Evolutionary conservation across 164 flowering plant species (phyloP), one percentile per base, ranked within the genome.

Genomic region (Macadamia tetraphylla): DNA sequence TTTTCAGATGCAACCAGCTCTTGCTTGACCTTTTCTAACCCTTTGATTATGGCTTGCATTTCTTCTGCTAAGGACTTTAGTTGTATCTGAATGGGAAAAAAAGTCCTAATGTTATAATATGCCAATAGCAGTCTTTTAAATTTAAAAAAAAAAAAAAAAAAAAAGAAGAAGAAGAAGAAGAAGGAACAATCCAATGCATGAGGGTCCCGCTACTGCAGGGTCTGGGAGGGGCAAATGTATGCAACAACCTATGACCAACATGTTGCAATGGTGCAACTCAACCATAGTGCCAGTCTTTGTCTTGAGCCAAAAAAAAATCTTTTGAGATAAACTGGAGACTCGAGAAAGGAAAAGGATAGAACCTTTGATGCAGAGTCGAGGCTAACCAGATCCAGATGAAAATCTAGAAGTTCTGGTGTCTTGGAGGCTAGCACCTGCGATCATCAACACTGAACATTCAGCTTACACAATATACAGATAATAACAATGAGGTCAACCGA

Each of bases 11-110:
- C 94, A 71, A 8, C 73, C 35, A 87, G 74, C 81, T 95, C 99
- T 74, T 88, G 91, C 74, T 84, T 92, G 29, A 95, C 88, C 82
- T 95, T 95, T 76, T 95, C 97, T 60, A 92, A 71, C 44, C 99
- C 99, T 80, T 92, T 92, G 75, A 81, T 84, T 64, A 95, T 88
- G 46, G 98, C 96, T 78, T 95, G 99, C 99, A 95, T 95, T 82
- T 95, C 99, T 81, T 95, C 99, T 46, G 99, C 99, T 75, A 95
- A 80, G 29, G 92, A 86, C 77, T 95, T 95, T 88, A 92, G 77
- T 85, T 95, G 98, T 74, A 95, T 89, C 99, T 95, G 83, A 67
- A 81, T 62, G 43, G 32, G 40, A 8, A 65, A 23, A 58, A 51
- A 70, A 10, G 59, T 51, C 30, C 59, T 40, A 18, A 53, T 48